Base-by-base conservation (phyloP, 805 yeast genomes). In the Ogataea parapolymorpha region DNA sequence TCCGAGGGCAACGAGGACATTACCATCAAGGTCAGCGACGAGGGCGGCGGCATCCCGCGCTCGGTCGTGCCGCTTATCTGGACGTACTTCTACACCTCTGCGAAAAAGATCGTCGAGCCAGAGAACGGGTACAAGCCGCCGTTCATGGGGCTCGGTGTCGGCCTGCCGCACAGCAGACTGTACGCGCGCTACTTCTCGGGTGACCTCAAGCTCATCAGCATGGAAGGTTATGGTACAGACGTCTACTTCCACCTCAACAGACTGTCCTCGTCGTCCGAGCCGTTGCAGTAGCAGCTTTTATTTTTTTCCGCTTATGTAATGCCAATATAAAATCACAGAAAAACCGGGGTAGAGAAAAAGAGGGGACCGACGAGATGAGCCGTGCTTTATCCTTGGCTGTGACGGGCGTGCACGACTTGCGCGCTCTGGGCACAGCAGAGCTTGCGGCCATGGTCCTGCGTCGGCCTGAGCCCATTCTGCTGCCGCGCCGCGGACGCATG, bases 181-280 rank as follows among this genome's bases (percentile, higher is more conserved):
- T 89, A 89, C 52, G 90, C 96, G 2, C 80, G 90, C 48, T 88
- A 88, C 60, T 88, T 89, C 58, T 95, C 95, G 6, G 95, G 95
- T 3, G 96, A 89, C 55, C 73, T 88, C 61, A 84, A 83, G 57
- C 71, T 89, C 55, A 88, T 87, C 41, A 79, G 88, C 25, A 86
- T 89, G 95, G 96, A 88, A 63, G 95, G 95, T 7, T 86, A 88
- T 56, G 96, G 96, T 12, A 88, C 96, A 1, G 96, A 88, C 59
- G 96, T 86, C 2, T 89, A 88, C 55, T 63, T 89, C 56, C 96
- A 89, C 64, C 70, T 88, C 59, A 88, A 88, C 62, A 71, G 95
- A 40, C 74, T 88, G 53, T 79, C 84, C 52, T 76, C 84, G 37
- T 76, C 82, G 3, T 74, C 79, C 42, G 95, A 85, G 63, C 93